These are phyloP conservation scores for Kurtzmaniella quercitrusa DNA, from an alignment of 1,139 yeast species.

Conservation along the genomic window DNA sequence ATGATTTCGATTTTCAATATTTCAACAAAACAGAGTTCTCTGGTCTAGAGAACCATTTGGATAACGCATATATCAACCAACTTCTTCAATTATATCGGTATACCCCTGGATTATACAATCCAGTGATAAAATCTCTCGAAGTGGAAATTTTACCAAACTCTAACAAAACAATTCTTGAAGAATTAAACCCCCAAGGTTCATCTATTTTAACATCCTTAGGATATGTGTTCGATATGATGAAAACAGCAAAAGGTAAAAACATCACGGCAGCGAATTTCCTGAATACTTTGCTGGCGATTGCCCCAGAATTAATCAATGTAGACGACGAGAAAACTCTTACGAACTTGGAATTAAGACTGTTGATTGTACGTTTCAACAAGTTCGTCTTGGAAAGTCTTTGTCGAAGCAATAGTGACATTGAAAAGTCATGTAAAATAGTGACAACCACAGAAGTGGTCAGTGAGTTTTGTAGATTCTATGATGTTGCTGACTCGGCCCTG, in stretches of 20 bases:
- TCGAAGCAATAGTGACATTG: background rate
- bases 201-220: constrained; percentile 78
- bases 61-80: constrained; percentile 77
- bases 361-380: constrained; percentile 54
- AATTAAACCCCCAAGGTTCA: constrained; percentile 39
- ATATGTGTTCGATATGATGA: constrained; percentile 85
- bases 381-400: constrained; percentile 30
- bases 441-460: constrained; percentile 4
- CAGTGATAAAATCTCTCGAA: constrained; percentile 51
- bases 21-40: constrained; percentile 73
- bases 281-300: constrained; percentile 28
- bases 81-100: constrained; percentile 79
- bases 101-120: constrained; percentile 67
- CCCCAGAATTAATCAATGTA: constrained; percentile 49
- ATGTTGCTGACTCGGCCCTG: constrained; percentile 3
- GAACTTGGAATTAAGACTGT: constrained; percentile 30
- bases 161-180: constrained; percentile 19
- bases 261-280: constrained; percentile 74
- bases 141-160: constrained; percentile 54
- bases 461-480: constrained; percentile 6
- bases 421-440: background rate
- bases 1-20: constrained; percentile 85
- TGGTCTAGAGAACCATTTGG: constrained; percentile 87
- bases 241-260: constrained; percentile 68
- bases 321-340: constrained; percentile 40